These are phyloP conservation scores for Penicillium fuscoglaucum DNA, from an alignment of 2,329 filamentous ascomycete species.

Conservation along the genomic window DNA sequence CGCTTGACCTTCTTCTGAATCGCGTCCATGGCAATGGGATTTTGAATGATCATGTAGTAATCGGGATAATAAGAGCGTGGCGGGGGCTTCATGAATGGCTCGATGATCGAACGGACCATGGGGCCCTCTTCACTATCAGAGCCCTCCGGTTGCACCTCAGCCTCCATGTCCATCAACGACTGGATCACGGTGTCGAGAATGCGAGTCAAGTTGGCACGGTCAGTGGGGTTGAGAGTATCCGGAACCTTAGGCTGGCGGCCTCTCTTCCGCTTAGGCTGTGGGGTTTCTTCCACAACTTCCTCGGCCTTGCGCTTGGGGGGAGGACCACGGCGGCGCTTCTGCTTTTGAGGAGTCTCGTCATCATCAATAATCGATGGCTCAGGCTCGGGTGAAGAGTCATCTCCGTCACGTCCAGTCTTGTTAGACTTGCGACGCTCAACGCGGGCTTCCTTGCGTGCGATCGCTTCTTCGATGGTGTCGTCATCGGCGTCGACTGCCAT, in stretches of 20 bases:
- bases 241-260: slow-evolving; percentile 69
- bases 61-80: slow-evolving; percentile 88
- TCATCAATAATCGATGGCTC: slow-evolving; percentile 71
- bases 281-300: slow-evolving; percentile 72
- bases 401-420: slow-evolving; percentile 61
- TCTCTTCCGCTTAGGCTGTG: slow-evolving; percentile 74
- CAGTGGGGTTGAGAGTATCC: slow-evolving; percentile 66
- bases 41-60: slow-evolving; percentile 91
- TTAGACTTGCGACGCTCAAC: slow-evolving; percentile 79
- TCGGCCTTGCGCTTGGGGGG: slow-evolving; percentile 85
- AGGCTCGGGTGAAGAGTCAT: slow-evolving; percentile 69
- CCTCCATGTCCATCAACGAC: slow-evolving; percentile 78
- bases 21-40: slow-evolving; percentile 93
- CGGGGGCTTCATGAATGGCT: slow-evolving; percentile 88
- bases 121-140: slow-evolving; percentile 54
- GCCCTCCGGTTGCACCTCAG: slow-evolving; percentile 61
- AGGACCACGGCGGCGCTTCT: slow-evolving; percentile 77
- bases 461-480: slow-evolving; percentile 88
- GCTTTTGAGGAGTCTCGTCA: slow-evolving; percentile 75
- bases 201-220: slow-evolving; percentile 75
- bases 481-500: slow-evolving; percentile 97
- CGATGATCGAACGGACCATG: slow-evolving; percentile 77
- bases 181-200: slow-evolving; percentile 78
- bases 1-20: slow-evolving; percentile 95
- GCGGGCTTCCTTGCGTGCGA: slow-evolving; percentile 82